These are phyloP conservation scores for Leishmania turanica DNA, from an alignment of 208 protist species.

Conservation along the genomic window DNA sequence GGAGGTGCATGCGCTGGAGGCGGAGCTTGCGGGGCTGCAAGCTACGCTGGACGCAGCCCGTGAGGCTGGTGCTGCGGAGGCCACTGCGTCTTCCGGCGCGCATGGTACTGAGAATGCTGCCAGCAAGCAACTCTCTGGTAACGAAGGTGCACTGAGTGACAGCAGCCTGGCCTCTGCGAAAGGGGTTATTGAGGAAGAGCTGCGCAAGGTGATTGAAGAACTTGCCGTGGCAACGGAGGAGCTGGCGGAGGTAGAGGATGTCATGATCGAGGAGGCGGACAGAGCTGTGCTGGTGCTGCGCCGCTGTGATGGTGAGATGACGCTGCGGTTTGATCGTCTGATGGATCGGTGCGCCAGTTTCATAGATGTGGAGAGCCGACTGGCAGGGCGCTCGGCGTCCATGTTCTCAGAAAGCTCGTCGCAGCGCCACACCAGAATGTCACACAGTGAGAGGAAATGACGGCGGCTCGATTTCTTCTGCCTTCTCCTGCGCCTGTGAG, in stretches of 20 bases:
- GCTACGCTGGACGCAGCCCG: conserved; percentile 12
- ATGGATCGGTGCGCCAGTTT: conserved; percentile 18
- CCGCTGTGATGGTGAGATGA: conserved; percentile 21
- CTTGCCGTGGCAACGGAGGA: conserved; percentile 23
- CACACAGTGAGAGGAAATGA: neutral
- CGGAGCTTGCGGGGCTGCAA: conserved; percentile 15
- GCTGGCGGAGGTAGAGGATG: conserved; percentile 33
- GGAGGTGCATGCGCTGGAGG: neutral
- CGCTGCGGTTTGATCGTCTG: conserved; percentile 14
- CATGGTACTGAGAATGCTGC: neutral
- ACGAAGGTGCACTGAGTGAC: neutral
- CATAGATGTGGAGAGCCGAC: conserved; percentile 22
- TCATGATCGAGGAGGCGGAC: conserved; percentile 40
- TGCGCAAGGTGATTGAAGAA: conserved; percentile 14
- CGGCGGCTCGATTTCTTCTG: neutral
- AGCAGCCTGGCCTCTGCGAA: conserved; percentile 4
- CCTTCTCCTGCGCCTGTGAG: neutral
- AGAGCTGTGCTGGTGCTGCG: conserved; percentile 5
- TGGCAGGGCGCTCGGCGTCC: conserved; percentile 1
- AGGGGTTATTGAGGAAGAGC: conserved; percentile 5
- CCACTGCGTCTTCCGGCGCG: neutral
- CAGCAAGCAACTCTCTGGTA: neutral
- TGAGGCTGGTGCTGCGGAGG: conserved; percentile 1
- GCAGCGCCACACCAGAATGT: neutral
- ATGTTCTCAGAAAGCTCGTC: neutral